phyloP scores from a whole-genome alignment of 73 alveolate species.

The Tetrahymena malaccensis region DNA sequence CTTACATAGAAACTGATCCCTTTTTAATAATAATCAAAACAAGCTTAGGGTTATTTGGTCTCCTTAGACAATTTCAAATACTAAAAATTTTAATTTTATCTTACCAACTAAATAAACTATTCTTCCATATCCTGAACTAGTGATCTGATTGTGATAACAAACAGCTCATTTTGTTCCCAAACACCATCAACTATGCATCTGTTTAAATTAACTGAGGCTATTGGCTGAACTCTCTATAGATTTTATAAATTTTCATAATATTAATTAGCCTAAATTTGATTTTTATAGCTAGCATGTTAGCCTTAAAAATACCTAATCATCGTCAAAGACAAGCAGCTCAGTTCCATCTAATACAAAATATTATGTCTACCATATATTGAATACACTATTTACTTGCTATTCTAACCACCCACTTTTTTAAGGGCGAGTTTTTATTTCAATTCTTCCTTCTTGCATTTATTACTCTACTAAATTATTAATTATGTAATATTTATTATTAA shows the following conservation, averaged over 20 bases:
- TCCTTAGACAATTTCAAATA: neutral
- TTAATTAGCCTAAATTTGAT: neutral
- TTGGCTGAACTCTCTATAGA: neutral
- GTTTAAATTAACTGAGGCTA: neutral
- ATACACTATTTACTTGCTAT: neutral
- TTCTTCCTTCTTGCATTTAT: neutral
- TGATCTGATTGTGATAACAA: neutral
- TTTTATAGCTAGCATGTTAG: neutral
- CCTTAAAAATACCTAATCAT: neutral
- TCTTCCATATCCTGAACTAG: neutral
- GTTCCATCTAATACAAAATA: neutral
- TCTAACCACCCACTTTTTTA: neutral
- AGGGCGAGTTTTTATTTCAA: neutral
- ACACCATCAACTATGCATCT: neutral
- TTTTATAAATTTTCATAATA: neutral
- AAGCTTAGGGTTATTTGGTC: neutral
- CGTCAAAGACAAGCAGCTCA: neutral
- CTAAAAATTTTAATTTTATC: neutral
- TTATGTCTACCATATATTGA: neutral
- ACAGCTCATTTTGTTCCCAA: neutral
- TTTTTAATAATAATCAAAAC: neutral
- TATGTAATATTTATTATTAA: neutral
- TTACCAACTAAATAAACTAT: neutral
- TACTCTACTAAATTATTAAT: neutral
- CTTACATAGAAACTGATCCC: neutral